phyloP scores from a whole-genome alignment of 257 asterid genomes.

The Capsicum chinense region DNA sequence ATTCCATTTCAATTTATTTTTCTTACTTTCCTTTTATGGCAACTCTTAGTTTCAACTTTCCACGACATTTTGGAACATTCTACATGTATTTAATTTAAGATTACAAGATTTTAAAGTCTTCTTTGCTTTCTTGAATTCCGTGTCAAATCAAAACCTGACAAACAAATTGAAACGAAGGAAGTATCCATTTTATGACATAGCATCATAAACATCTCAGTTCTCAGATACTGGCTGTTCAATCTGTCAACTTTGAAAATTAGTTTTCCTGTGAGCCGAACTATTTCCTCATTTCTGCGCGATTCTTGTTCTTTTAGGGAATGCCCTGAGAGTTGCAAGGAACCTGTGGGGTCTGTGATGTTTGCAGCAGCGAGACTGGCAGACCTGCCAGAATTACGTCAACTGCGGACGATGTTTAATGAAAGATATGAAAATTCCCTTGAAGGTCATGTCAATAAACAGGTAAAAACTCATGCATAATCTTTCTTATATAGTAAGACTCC shows the following conservation, averaged over 20 bases:
- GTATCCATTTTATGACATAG: not conserved
- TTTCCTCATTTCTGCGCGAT: not conserved
- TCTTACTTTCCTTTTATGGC: too few relatives aligned
- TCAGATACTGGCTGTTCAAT: not conserved
- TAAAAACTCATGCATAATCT: conserved; percentile 2
- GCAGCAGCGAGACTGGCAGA: conserved; percentile 96
- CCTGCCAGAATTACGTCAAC: conserved; percentile 82
- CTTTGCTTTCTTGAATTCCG: too few relatives aligned
- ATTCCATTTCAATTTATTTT: too few relatives aligned
- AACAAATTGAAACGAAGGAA: too few relatives aligned
- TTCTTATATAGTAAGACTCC: not conserved
- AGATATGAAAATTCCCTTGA: conserved; percentile 69
- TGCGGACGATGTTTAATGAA: conserved; percentile 64
- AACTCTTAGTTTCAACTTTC: too few relatives aligned
- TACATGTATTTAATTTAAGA: too few relatives aligned
- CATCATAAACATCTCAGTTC: not conserved
- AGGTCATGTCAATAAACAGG: conserved; percentile 63
- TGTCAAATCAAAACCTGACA: too few relatives aligned
- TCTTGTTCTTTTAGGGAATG: conserved; percentile 59
- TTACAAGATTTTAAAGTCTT: too few relatives aligned
- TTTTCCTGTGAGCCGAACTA: not conserved
- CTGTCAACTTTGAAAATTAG: not conserved
- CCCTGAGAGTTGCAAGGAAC: conserved; percentile 85
- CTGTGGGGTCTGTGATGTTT: conserved; percentile 71
- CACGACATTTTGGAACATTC: too few relatives aligned